Evolutionary conservation across 306 rosid genomes (phyloP).

Genomic region (Ammopiptanthus mongolicus): DNA sequence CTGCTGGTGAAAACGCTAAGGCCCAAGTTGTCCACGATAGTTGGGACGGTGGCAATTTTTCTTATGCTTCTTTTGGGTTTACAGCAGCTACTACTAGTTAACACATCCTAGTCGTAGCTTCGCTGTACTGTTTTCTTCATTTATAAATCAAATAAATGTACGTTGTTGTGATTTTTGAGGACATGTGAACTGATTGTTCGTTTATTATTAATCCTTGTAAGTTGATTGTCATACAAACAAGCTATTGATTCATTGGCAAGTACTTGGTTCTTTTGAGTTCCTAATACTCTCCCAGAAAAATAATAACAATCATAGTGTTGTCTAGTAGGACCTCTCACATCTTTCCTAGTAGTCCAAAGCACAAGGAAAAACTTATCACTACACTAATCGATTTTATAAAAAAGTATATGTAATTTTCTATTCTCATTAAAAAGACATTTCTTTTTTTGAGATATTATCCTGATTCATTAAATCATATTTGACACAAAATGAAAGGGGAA

Average conservation of each 20-base stretch:
- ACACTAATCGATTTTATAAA: background rate
- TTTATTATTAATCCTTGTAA: background rate
- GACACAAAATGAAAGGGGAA: background rate
- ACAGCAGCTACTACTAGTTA: background rate
- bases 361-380: background rate
- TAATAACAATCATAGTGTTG: too few relatives aligned
- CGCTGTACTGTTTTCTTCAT: background rate
- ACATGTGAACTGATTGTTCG: background rate
- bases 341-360: too few relatives aligned
- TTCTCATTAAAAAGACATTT: background rate
- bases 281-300: too few relatives aligned
- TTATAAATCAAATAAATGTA: background rate
- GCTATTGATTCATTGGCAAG: background rate
- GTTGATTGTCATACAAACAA: background rate
- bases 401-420: too few relatives aligned
- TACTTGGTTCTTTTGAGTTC: too few relatives aligned
- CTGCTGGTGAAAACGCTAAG: slow-evolving; percentile 41
- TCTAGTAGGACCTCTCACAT: too few relatives aligned
- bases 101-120: background rate
- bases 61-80: slow-evolving; percentile 37
- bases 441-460: background rate
- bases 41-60: slow-evolving; percentile 32
- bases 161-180: background rate
- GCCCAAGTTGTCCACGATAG: slow-evolving; percentile 34
- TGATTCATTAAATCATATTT: background rate